Conservation (phyloP, 2,329 filamentous ascomycete genomes). For the Colletotrichum sp. region DNA sequence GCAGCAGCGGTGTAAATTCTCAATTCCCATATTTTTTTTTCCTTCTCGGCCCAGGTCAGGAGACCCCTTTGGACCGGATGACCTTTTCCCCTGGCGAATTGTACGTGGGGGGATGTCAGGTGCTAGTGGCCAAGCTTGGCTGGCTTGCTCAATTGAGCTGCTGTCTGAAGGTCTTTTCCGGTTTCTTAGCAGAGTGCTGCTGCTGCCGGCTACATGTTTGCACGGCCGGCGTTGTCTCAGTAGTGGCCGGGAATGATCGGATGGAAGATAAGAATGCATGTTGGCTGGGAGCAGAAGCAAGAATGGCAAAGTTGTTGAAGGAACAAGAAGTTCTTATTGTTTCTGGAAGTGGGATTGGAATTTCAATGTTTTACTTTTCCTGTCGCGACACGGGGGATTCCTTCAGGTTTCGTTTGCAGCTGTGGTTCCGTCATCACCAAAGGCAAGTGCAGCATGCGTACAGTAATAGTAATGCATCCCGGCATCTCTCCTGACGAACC, state of each 20-base stretch:
- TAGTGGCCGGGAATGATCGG: neutral
- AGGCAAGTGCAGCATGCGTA: neutral
- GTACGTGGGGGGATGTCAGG: conserved; percentile 1
- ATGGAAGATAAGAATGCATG: neutral
- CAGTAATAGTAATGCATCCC: neutral
- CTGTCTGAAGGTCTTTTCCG: neutral
- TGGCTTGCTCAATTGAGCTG: neutral
- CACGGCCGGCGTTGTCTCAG: neutral
- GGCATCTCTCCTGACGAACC: neutral
- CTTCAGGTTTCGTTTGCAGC: neutral
- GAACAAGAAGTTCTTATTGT: neutral
- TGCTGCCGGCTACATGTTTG: neutral
- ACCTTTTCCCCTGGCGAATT: conserved; percentile 1
- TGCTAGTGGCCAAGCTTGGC: neutral
- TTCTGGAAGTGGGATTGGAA: neutral
- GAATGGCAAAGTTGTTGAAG: neutral
- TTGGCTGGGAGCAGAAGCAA: neutral
- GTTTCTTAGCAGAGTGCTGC: neutral
- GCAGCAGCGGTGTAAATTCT: neutral
- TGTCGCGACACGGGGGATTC: neutral
- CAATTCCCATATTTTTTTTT: neutral
- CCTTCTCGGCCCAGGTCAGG: neutral
- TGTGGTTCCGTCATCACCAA: neutral
- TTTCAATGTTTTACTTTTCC: neutral
- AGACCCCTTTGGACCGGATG: conserved; percentile 5